These are phyloP conservation scores for Rhizoclosmatium globosum DNA, from an alignment of 192 early-diverging fungal species.

Conservation along the genomic window DNA sequence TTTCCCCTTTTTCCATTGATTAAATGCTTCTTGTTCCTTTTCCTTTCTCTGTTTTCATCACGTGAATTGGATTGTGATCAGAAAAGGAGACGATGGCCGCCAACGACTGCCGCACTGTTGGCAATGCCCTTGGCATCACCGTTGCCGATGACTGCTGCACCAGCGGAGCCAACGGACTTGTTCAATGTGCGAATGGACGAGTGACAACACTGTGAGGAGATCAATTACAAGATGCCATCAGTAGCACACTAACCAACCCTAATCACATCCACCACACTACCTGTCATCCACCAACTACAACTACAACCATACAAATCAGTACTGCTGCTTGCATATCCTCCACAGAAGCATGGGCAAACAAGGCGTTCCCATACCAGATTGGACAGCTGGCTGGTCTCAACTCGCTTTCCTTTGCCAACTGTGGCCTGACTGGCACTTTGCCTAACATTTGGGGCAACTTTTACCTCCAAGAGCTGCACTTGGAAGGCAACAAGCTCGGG, in stretches of 20 bases:
- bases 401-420: neutral
- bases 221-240: no score
- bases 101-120: neutral
- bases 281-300: no score
- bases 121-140: neutral
- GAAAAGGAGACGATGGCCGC: neutral
- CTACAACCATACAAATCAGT: no score
- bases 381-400: neutral
- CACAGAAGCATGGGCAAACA: neutral
- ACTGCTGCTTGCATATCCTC: no score
- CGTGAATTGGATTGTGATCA: no score
- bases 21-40: no score
- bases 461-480: neutral
- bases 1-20: no score
- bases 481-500: neutral
- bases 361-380: neutral
- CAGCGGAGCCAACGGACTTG: neutral
- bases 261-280: no score
- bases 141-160: neutral
- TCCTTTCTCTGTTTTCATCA: no score
- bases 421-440: slow-evolving; percentile 1
- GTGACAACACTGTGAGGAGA: neutral
- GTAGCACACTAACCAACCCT: no score
- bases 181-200: neutral
- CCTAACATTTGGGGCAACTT: neutral